phyloP scores from a whole-genome alignment of 2,329 filamentous ascomycete genomes.

The Cercospora zeina region DNA sequence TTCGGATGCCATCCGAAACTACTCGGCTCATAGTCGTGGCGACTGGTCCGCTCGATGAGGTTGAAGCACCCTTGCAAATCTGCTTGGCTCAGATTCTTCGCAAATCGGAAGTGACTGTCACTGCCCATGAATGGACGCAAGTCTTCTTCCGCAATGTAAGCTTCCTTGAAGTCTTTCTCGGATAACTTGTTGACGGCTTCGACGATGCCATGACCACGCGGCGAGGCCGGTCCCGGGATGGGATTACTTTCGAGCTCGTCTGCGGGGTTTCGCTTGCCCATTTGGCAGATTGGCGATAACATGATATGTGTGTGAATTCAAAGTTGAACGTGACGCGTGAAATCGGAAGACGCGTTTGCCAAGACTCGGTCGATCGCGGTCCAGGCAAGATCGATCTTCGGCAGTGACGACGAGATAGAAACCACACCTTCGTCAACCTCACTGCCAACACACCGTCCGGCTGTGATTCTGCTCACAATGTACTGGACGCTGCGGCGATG shows the following conservation, averaged over 20 bases:
- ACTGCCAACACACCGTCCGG: not conserved
- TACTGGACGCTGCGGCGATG: conserved; percentile 26
- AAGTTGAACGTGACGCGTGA: not conserved
- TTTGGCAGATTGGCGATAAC: not conserved
- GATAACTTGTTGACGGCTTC: conserved; percentile 8
- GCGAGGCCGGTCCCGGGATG: not conserved
- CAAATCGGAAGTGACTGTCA: conserved; percentile 11
- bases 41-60: conserved; percentile 64
- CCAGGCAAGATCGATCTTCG: not conserved
- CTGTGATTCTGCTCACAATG: conserved; percentile 15
- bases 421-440: not conserved
- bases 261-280: conserved; percentile 25
- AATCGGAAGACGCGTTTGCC: conserved; percentile 2
- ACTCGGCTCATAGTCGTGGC: conserved; percentile 63
- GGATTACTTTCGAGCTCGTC: not conserved
- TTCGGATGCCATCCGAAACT: conserved; percentile 62
- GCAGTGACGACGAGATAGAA: not conserved
- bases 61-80: conserved; percentile 52
- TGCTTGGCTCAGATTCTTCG: conserved; percentile 20
- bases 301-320: not conserved
- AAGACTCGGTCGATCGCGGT: conserved; percentile 3
- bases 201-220: not conserved
- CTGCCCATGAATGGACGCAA: not conserved
- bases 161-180: conserved; percentile 7
- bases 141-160: conserved; percentile 11